Conservation (phyloP, 2,329 filamentous ascomycete genomes). For the Dactylellina drechsleri region DNA sequence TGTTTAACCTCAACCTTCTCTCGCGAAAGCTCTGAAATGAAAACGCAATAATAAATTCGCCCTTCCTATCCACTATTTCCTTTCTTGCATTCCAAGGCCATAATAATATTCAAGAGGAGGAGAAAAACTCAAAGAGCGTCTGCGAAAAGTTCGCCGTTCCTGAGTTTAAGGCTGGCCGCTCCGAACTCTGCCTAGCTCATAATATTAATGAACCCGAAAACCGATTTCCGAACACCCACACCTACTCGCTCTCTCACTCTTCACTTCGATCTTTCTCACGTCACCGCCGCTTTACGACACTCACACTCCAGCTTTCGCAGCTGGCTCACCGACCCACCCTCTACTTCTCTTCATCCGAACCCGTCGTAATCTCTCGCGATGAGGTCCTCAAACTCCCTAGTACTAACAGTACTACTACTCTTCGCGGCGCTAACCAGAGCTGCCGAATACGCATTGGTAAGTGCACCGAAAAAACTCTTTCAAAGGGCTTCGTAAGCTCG, state of each 20-base stretch:
- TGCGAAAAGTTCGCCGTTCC: slow-evolving; percentile 13
- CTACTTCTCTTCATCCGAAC: not conserved
- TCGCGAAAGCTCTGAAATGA: too few relatives aligned
- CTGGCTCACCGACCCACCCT: slow-evolving; percentile 15
- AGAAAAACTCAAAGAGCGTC: not conserved
- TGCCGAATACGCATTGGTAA: slow-evolving; percentile 55
- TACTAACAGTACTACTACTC: slow-evolving; percentile 48
- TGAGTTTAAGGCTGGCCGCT: slow-evolving; percentile 25
- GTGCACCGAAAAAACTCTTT: not conserved
- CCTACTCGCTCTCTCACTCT: not conserved
- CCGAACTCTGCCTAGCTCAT: slow-evolving; percentile 10
- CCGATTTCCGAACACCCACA: slow-evolving; percentile 22
- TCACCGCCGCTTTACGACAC: not conserved
- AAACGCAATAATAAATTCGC: not conserved
- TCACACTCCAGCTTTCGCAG: slow-evolving; percentile 13
- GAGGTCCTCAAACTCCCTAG: slow-evolving; percentile 46
- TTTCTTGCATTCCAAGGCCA: not conserved
- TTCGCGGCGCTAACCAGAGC: slow-evolving; percentile 54
- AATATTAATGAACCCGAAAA: slow-evolving; percentile 1
- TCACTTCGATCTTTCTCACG: slow-evolving; percentile 5
- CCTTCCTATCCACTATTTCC: slow-evolving; percentile 10
- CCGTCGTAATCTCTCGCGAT: slow-evolving; percentile 19
- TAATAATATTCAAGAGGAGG: too few relatives aligned
- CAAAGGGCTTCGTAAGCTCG: slow-evolving; percentile 11
- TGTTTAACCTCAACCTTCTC: slow-evolving; percentile 1